Percentiles rank a stretch among this genome's conserved stretches.
Conservation (phyloP, 2,329 filamentous ascomycete species). For the Xylaria digitata region DNA sequence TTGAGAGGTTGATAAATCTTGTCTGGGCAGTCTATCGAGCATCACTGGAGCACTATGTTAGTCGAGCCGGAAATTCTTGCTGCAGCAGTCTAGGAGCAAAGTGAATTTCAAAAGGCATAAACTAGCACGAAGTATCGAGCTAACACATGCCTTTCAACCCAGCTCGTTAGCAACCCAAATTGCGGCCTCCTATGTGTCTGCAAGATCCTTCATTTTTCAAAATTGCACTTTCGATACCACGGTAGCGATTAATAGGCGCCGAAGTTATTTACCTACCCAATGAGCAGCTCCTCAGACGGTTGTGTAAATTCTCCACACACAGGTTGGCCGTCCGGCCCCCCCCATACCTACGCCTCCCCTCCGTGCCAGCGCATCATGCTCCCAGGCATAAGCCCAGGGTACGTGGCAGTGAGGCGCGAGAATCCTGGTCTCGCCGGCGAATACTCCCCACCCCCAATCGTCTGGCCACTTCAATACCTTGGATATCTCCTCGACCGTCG, state of each 20-base stretch:
- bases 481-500: constrained; percentile 4
- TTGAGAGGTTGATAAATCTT: constrained; percentile 6
- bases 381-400: neutral
- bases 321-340: constrained; percentile 2
- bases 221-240: constrained; percentile 17
- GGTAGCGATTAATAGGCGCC: constrained; percentile 10
- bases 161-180: constrained; percentile 1
- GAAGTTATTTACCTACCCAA: constrained; percentile 13
- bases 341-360: constrained; percentile 4
- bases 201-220: constrained; percentile 15
- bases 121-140: constrained; percentile 11
- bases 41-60: constrained; percentile 11
- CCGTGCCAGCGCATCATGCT: constrained; percentile 17
- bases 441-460: constrained; percentile 1
- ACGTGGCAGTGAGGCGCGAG: constrained; percentile 11
- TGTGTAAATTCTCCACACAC: constrained; percentile 13
- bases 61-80: constrained; percentile 6
- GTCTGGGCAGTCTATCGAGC: constrained; percentile 14
- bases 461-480: constrained; percentile 8
- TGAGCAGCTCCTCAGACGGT: neutral
- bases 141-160: constrained; percentile 9
- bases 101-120: constrained; percentile 12
- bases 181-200: constrained; percentile 2
- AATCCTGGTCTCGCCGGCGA: constrained; percentile 11
- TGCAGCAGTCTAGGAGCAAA: constrained; percentile 7